Base-by-base conservation (phyloP, 306 rosid species). In the Rosa persica region DNA sequence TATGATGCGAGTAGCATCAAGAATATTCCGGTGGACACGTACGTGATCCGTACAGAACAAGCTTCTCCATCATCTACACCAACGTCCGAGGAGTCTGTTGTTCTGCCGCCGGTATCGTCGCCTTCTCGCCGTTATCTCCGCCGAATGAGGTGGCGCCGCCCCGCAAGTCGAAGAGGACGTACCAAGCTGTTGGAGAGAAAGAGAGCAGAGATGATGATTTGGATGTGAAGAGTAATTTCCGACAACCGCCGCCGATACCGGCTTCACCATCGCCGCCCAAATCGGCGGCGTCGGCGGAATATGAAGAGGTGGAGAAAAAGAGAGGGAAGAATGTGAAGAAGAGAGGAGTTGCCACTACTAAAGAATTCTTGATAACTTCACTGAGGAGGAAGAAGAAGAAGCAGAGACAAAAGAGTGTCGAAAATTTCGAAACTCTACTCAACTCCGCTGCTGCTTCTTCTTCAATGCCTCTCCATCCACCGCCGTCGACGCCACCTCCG, bases 371-470 rank as follows among this genome's bases (percentile, higher is more conserved):
- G 76, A 78, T 64, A 58, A 76, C 83, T 42, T 42, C 91, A 39
- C 73, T 79, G 6, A 85, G 74, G 81, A 75, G 88, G 57, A 91
- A 81, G 87, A 91, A 85, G 88, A 90, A 89, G 87, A 85, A 86
- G 77, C 91, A 84, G 17, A 90, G 92, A 46, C 87, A 89, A 19
- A 86, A 60, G 67, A 91, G 92, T 69, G 70, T 89, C 57, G 97
- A 91, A 74, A 89, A 78, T 76, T 81, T 88, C 52, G 90, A 90
- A 1, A 70, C 83, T 46, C 22, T 89, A 36, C 70, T 82, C 4
- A 73, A 57, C 44, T 81, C 87, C n/a, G 79, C 83, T 51, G 76
- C 64, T 34, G 19, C 71, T 70, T 58, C 84, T 30, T 11, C 80
- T 71, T 19, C 89, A 19, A 27, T 13, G 25, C 69, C 81, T 30